Evolutionary conservation across 495 filamentous ascomycete species (phyloP).

Genomic region (Chaetomidium leptoderma): DNA sequence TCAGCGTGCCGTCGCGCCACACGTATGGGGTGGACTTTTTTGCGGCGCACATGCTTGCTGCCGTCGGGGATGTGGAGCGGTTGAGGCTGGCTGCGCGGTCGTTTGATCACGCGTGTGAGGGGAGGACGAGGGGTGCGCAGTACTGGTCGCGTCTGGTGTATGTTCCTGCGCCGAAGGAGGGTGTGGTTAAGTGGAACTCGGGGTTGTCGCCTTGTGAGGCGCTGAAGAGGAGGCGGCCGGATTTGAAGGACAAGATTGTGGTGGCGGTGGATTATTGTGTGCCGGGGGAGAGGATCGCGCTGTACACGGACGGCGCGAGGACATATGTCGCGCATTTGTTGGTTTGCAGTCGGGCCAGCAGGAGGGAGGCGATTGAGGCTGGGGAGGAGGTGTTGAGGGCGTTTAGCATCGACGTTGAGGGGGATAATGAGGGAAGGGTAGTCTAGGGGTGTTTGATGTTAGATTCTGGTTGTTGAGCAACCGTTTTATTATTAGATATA

Average conservation of each 20-base stretch:
- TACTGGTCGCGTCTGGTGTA: constrained; percentile 33
- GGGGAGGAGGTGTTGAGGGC: constrained; percentile 24
- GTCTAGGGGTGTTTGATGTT: background rate
- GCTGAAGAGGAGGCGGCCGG: constrained; percentile 23
- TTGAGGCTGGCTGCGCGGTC: constrained; percentile 24
- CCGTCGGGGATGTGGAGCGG: constrained; percentile 27
- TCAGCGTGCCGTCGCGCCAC: constrained; percentile 21
- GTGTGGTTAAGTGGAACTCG: constrained; percentile 13
- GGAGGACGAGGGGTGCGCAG: constrained; percentile 16
- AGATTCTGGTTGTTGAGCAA: background rate
- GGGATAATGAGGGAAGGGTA: background rate
- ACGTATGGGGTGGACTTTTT: constrained; percentile 45
- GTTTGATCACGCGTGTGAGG: constrained; percentile 17
- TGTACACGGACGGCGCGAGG: constrained; percentile 27
- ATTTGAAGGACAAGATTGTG: constrained; percentile 24
- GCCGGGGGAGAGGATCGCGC: constrained; percentile 19
- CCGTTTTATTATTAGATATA: too few species aligned
- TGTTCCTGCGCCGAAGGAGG: constrained; percentile 25
- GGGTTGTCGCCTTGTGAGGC: constrained; percentile 26
- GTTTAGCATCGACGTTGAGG: constrained; percentile 18
- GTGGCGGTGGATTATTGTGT: constrained; percentile 24
- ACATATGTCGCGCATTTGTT: constrained; percentile 30
- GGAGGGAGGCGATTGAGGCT: constrained; percentile 21
- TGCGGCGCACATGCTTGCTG: constrained; percentile 33
- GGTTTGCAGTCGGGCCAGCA: constrained; percentile 21